Base-by-base conservation (phyloP, 129 eudicot species). In the Chrysanthemum seticuspe region DNA sequence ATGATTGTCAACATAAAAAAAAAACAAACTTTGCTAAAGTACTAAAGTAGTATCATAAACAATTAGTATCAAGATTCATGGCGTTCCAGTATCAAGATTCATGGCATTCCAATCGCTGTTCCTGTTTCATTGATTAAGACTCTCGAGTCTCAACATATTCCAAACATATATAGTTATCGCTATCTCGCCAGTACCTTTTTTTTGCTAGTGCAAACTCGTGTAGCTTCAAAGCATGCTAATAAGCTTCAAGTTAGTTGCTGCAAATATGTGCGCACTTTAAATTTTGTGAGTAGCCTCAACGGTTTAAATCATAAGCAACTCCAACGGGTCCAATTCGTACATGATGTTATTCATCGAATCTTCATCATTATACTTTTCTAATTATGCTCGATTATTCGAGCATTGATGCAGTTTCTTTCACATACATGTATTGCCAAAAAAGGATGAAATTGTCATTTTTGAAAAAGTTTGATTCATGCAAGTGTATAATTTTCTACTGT, bases 401-500 rank as follows among this genome's bases (percentile, higher is more conserved):
- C 14, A 74, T 62, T 29, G 40, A 73, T 74, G 69, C 34, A 48
- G 19, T n/a, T 74, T 74, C 53, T 31, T 63, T 62, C 29, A 19
- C 18, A 15, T 31, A 70, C n/a, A 51, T 62, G 16, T 74, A 29
- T 63, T 74, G 61, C 54, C 40, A 62, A 51, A 59, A 71, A 9
- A 21, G 34, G 67, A 49, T 63, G 7, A 15, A 52, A 64, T 34
- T 15, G 52, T 74, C 65, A 31, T 50, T 51, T 34, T 3, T 13
- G 71, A 47, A 50, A 73, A 63, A 31, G 71, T 63, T 31, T 3
- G 45, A 25, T 74, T 51, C 71, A 49, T 74, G 78, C 2, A 73
- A 29, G 52, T n/a, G 19, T 70, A 25, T 29, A 31, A 70, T 74
- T 74, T 74, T 74, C 71, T 62, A 52, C 52, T 74, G 13, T 54